These are phyloP conservation scores for Phaeodactylum tricornutum DNA, from an alignment of 108 stramenopile genomes.

Conservation along the genomic window DNA sequence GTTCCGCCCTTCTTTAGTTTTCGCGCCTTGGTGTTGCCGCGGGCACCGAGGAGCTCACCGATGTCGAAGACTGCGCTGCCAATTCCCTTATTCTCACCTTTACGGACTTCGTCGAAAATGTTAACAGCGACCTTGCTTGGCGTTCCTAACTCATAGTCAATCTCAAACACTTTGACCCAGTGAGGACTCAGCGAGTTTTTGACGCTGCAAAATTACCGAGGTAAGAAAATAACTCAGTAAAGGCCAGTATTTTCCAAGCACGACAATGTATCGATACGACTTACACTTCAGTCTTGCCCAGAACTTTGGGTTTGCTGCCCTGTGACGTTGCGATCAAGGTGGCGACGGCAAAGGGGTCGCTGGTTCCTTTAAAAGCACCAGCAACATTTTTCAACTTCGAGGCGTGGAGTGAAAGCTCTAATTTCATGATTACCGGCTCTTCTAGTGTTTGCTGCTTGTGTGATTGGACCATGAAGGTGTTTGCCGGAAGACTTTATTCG, in stretches of 20 bases:
- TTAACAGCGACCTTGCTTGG: slow-evolving; percentile 28
- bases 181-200: slow-evolving; percentile 51
- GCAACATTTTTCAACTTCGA: slow-evolving; percentile 59
- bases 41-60: slow-evolving; percentile 37
- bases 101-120: slow-evolving; percentile 33
- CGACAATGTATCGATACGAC: neutral
- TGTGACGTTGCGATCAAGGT: slow-evolving; percentile 38
- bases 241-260: neutral
- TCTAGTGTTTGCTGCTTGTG: no score
- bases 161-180: slow-evolving; percentile 40
- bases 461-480: no score
- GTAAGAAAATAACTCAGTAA: neutral
- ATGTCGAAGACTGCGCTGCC: slow-evolving; percentile 54
- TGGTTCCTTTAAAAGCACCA: slow-evolving; percentile 41
- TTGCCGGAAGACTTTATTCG: no score
- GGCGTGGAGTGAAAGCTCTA: slow-evolving; percentile 37
- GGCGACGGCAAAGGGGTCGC: slow-evolving; percentile 70
- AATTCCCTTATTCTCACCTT: slow-evolving; percentile 21
- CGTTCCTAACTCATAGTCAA: slow-evolving; percentile 52
- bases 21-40: slow-evolving; percentile 55
- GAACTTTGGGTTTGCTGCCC: slow-evolving; percentile 31
- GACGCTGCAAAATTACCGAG: slow-evolving; percentile 11
- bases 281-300: slow-evolving; percentile 66
- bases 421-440: no score
- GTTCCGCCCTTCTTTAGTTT: slow-evolving; percentile 45